Evolutionary conservation across 139 green algal genomes (phyloP).

Genomic region (Diplosphaera chodatii): DNA sequence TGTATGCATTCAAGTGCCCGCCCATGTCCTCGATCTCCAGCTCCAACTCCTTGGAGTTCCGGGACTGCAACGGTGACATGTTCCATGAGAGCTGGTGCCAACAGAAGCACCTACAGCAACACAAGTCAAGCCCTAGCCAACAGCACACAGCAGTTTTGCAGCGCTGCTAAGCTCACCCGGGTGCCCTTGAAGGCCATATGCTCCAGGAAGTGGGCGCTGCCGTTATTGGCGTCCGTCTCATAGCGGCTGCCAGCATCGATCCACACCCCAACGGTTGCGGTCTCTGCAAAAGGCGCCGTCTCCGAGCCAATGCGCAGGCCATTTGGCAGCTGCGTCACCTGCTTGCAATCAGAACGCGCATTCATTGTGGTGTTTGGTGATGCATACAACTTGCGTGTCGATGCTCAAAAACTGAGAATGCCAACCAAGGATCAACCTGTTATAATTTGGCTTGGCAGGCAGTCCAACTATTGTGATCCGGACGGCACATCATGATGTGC

Average conservation of each 20-base stretch:
- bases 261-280: slow-evolving; percentile 93
- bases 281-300: slow-evolving; percentile 73
- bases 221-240: slow-evolving; percentile 88
- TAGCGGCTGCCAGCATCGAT: slow-evolving; percentile 96
- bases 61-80: slow-evolving; percentile 41
- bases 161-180: slow-evolving; percentile 35
- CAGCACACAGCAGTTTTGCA: too few relatives aligned
- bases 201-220: slow-evolving; percentile 97
- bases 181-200: slow-evolving; percentile 99
- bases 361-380: too few relatives aligned
- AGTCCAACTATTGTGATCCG: neutral
- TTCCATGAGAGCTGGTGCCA: too few relatives aligned
- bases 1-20: slow-evolving; percentile 97
- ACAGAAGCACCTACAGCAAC: too few relatives aligned
- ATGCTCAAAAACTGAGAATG: too few relatives aligned
- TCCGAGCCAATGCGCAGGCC: slow-evolving; percentile 92
- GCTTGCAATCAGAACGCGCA: neutral
- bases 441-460: too few relatives aligned
- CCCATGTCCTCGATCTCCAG: slow-evolving; percentile 98
- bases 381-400: too few relatives aligned
- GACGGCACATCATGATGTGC: neutral
- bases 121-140: too few relatives aligned
- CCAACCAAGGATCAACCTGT: too few relatives aligned
- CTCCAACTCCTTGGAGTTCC: slow-evolving; percentile 81
- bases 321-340: slow-evolving; percentile 89